Evolutionary conservation across 208 protist species (phyloP), one percentile per base, ranked within the genome.

Genomic region (Angomonas desouzai): DNA sequence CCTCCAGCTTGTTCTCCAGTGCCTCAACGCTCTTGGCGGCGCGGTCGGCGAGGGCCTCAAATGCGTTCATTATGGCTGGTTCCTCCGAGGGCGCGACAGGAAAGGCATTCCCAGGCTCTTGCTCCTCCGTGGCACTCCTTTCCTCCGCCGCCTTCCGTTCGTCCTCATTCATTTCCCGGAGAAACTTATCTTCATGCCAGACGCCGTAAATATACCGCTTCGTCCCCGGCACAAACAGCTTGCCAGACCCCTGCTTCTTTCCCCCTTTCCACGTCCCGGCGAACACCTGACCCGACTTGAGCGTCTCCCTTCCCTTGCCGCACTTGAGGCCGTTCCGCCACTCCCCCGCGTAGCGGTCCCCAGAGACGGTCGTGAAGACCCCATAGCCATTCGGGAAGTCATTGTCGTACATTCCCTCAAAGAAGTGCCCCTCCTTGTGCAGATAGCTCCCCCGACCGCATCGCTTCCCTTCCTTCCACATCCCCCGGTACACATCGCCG

Each of bases 401-500:
- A 43, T 86, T 40, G 2, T n/a, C 48, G 74, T 89, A 96, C 51
- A 76, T 77, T 51, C 90, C 90, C 29, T 93, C 84, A 64, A 90
- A 96, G 53, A 70, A 77, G 57, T 87, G 69, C 2, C 83, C 85
- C 36, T 82, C 66, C 0, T 64, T 69, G 68, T 84, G 85, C 9
- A 83, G 58, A 62, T 88, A 88, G 0, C 65, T 73, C 3, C 87
- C 90, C 2, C 69, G 64, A 38, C 90, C 90, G 10, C 67, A 70
- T 48, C 79, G 86, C 61, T 77, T 68, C 16, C 85, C 85, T 2
- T 80, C 33, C 1, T 2, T 13, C 90, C 90, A 96, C 20, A 61
- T 32, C 27, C 90, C 90, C 40, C 85, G 76, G 70, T 89, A 94
- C 11, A 89, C 70, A 59, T 87, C 82, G 7, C 87, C 87, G 62